Percentiles rank a stretch among this genome's conserved stretches.
phyloP scores from a whole-genome alignment of 2,329 filamentous ascomycete genomes.

The Coniella vitis region DNA sequence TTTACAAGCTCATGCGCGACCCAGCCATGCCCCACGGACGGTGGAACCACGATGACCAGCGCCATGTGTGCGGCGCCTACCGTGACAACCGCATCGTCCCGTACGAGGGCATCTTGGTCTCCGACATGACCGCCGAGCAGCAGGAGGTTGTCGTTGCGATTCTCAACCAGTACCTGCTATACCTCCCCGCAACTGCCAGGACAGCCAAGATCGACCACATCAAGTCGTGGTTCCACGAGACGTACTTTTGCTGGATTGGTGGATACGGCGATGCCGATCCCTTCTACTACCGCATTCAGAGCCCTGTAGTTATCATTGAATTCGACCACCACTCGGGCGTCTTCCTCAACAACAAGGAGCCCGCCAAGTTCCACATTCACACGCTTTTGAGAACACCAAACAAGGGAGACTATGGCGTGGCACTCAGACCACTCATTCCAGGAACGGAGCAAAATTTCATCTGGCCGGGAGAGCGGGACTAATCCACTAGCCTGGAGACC shows the following conservation, averaged over 20 bases:
- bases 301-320: conserved; percentile 66
- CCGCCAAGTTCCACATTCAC: conserved; percentile 74
- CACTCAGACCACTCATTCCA: conserved; percentile 33
- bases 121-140: conserved; percentile 40
- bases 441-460: conserved; percentile 32
- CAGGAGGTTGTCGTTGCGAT: conserved; percentile 51
- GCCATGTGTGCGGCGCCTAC: conserved; percentile 71
- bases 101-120: conserved; percentile 59
- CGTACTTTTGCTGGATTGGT: conserved; percentile 76
- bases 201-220: conserved; percentile 48
- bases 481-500: neutral
- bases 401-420: conserved; percentile 66
- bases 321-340: conserved; percentile 78
- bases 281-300: conserved; percentile 75
- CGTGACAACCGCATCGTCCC: conserved; percentile 72
- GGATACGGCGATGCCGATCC: conserved; percentile 58
- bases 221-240: conserved; percentile 55
- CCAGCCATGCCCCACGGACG: conserved; percentile 59
- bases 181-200: conserved; percentile 53
- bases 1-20: conserved; percentile 55
- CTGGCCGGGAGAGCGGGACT: conserved; percentile 30
- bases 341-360: conserved; percentile 65
- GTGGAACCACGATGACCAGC: conserved; percentile 77
- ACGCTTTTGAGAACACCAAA: conserved; percentile 68
- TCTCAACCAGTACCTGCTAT: conserved; percentile 59